Conservation (phyloP, 2,329 filamentous ascomycete species). For the Fusarium coffeatum region DNA sequence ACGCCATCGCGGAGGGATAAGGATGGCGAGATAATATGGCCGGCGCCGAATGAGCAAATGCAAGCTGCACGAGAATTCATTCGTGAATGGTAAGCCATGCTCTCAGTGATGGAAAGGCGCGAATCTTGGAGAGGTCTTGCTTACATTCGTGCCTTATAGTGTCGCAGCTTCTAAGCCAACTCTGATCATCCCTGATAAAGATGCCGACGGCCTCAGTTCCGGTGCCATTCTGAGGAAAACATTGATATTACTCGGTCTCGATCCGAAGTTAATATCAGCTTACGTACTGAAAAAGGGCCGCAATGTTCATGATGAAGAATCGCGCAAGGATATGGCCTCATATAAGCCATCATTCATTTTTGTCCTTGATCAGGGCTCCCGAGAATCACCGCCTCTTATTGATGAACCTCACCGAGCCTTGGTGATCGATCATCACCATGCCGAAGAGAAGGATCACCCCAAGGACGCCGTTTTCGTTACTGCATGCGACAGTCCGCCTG, state of each 20-base stretch:
- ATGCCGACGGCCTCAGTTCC: conserved; percentile 74
- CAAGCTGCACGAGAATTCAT: conserved; percentile 67
- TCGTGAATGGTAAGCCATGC: conserved; percentile 62
- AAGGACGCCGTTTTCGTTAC: conserved; percentile 65
- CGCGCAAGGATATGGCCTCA: conserved; percentile 63
- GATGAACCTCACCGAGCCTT: conserved; percentile 62
- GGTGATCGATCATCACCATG: conserved; percentile 74
- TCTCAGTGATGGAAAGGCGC: neutral
- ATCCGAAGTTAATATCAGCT: conserved; percentile 62
- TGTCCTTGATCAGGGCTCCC: conserved; percentile 73
- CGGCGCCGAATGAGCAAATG: conserved; percentile 67
- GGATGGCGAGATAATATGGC: conserved; percentile 67
- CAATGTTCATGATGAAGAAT: conserved; percentile 66
- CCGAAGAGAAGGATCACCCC: conserved; percentile 67
- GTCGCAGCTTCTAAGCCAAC: conserved; percentile 52
- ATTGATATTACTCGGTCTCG: conserved; percentile 67
- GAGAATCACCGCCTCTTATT: conserved; percentile 64
- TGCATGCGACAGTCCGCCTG: conserved; percentile 72
- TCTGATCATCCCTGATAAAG: conserved; percentile 75
- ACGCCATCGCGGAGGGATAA: conserved; percentile 48
- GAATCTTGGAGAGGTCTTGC: neutral
- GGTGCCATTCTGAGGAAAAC: conserved; percentile 72
- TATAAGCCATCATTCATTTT: conserved; percentile 68
- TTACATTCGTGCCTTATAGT: conserved; percentile 20
- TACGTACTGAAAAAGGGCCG: conserved; percentile 70